Conservation (phyloP, 768 basidiomycete genomes). For the Boletus subparvulus region DNA sequence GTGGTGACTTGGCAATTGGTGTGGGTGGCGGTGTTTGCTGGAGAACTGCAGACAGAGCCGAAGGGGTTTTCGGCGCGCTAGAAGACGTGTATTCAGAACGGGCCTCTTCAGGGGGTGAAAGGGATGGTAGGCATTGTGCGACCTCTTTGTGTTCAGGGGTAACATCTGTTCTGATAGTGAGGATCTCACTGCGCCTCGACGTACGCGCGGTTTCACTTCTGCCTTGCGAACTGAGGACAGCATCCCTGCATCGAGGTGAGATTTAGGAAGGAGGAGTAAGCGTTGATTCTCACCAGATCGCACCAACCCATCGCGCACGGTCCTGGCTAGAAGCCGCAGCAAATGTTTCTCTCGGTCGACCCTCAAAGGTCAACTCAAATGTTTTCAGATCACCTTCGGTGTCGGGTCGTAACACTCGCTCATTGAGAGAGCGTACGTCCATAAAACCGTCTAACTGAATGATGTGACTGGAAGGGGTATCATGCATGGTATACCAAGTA, state of each 20-base stretch:
- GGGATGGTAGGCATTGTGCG: constrained; percentile 1
- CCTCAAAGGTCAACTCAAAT: constrained; percentile 66
- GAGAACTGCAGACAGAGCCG: background rate
- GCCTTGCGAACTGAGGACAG: constrained; percentile 45
- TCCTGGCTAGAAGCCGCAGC: constrained; percentile 60
- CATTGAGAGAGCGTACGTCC: constrained; percentile 64
- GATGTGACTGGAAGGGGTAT: constrained; percentile 42
- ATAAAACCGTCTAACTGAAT: constrained; percentile 53
- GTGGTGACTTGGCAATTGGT: constrained; percentile 30
- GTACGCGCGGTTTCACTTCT: constrained; percentile 3
- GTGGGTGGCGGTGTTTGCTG: constrained; percentile 20
- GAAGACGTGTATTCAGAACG: constrained; percentile 30
- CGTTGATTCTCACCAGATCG: constrained; percentile 56
- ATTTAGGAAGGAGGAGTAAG: background rate
- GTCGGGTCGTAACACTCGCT: constrained; percentile 44
- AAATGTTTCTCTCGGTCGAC: constrained; percentile 53
- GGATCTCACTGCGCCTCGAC: background rate
- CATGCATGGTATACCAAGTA: constrained; percentile 44
- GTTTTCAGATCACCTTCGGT: constrained; percentile 47
- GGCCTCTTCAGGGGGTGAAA: constrained; percentile 18
- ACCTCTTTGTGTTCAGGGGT: background rate
- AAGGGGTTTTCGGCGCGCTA: constrained; percentile 16
- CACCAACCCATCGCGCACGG: constrained; percentile 71
- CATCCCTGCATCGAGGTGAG: constrained; percentile 47
- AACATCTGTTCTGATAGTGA: constrained; percentile 20